These are phyloP conservation scores for Colletotrichum sp. DNA, from an alignment of 2,329 filamentous ascomycete genomes.

Conservation along the genomic window DNA sequence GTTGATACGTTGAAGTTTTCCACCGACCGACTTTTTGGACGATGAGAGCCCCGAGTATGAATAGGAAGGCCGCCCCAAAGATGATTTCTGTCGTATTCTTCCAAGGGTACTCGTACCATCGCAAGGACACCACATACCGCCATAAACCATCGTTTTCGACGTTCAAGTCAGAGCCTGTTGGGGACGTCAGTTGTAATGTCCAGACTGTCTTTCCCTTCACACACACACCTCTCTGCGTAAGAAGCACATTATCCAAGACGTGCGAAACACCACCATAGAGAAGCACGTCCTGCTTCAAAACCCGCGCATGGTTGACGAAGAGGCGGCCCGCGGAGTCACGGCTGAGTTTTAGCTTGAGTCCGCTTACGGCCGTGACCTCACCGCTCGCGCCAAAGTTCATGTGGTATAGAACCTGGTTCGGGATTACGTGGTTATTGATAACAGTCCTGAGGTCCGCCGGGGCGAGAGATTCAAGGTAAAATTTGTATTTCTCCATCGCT, in stretches of 20 bases:
- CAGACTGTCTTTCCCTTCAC: accelerated
- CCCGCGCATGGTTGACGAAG: not conserved
- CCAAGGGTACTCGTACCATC: not conserved
- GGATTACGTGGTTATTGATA: not conserved
- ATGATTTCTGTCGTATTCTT: not conserved
- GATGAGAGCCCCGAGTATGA: not conserved
- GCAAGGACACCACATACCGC: not conserved
- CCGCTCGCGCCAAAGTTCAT: not conserved
- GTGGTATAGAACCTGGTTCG: not conserved
- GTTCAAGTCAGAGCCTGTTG: not conserved
- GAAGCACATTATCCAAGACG: not conserved
- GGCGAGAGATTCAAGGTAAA: not conserved
- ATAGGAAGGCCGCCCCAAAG: not conserved
- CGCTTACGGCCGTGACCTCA: not conserved
- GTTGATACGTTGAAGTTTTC: not conserved
- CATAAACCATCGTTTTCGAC: not conserved
- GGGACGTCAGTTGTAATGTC: not conserved
- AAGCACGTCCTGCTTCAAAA: not conserved
- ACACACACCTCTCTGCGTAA: not conserved
- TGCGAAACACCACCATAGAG: not conserved
- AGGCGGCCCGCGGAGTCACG: not conserved
- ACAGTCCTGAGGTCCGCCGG: not conserved
- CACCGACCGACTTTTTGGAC: not conserved
- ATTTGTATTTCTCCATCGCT: not conserved
- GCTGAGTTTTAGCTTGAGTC: not conserved